Percentiles rank a stretch among this genome's conserved stretches.
Evolutionary conservation across 2,329 filamentous ascomycete species (phyloP).

Genomic region (Aspergillus viridinutans): DNA sequence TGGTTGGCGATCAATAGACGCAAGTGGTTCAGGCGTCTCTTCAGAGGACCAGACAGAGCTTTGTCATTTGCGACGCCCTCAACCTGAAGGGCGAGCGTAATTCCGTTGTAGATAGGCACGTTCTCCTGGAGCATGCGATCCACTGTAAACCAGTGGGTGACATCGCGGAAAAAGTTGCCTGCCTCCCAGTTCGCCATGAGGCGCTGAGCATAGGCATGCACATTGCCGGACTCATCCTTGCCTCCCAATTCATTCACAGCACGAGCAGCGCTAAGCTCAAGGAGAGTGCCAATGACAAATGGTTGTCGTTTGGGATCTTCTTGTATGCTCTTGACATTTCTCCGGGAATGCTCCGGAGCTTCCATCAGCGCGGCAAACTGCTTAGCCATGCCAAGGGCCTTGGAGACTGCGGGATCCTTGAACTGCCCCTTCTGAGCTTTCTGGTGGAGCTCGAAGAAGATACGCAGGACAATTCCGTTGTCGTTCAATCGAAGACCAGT

Average conservation of each 20-base stretch:
- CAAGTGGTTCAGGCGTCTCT: conserved; percentile 39
- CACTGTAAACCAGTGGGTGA: conserved; percentile 15
- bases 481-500: conserved; percentile 36
- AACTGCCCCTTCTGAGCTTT: conserved; percentile 32
- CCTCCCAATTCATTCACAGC: conserved; percentile 34
- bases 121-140: conserved; percentile 27
- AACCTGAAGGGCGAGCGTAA: conserved; percentile 37
- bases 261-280: conserved; percentile 44
- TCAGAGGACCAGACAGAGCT: conserved; percentile 21
- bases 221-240: conserved; percentile 38
- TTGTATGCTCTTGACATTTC: conserved; percentile 11
- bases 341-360: conserved; percentile 23
- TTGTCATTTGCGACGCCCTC: conserved; percentile 25
- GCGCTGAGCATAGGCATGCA: conserved; percentile 37
- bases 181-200: conserved; percentile 31
- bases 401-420: conserved; percentile 26
- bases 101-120: conserved; percentile 39
- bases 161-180: conserved; percentile 21
- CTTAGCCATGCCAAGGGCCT: conserved; percentile 31
- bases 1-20: conserved; percentile 47
- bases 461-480: conserved; percentile 23
- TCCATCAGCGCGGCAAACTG: conserved; percentile 35
- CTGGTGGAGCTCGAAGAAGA: conserved; percentile 37
- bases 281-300: conserved; percentile 39
- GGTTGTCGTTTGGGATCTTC: conserved; percentile 38